These are phyloP conservation scores for Backusella circina DNA, from an alignment of 192 early-diverging fungal species.

Conservation along the genomic window DNA sequence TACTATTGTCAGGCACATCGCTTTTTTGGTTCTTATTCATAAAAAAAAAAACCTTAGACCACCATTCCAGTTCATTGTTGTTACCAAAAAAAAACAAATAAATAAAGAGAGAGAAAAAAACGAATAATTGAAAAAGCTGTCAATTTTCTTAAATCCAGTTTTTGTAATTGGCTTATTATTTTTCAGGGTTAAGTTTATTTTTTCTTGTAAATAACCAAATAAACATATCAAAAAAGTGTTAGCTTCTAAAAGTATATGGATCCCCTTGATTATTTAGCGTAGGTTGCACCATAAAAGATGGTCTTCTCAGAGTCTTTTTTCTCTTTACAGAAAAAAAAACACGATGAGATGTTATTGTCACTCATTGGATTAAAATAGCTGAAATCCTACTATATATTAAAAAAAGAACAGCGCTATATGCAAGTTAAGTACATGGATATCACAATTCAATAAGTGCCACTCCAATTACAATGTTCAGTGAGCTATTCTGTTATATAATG, in stretches of 20 bases:
- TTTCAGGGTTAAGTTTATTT: neutral
- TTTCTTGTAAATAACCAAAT: neutral
- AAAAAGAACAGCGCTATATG: no score
- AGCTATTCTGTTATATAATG: no score
- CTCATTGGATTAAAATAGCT: neutral
- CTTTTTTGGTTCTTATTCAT: neutral
- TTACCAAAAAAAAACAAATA: neutral
- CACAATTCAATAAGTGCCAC: no score
- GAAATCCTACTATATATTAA: no score
- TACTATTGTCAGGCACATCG: neutral
- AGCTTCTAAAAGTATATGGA: neutral
- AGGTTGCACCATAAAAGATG: neutral
- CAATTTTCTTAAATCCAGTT: neutral
- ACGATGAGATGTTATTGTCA: neutral
- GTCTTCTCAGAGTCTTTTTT: neutral
- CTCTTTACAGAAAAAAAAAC: neutral
- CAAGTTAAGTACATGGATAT: no score
- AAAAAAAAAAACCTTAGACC: neutral
- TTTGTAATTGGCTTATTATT: neutral
- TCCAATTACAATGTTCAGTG: no score
- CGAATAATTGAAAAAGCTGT: neutral
- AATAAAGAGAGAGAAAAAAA: neutral
- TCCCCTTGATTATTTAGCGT: neutral
- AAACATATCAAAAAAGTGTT: neutral
- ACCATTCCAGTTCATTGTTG: neutral